These are phyloP conservation scores for Phytopythium kandeliae DNA, from an alignment of 352 stramenopile species.

Conservation along the genomic window DNA sequence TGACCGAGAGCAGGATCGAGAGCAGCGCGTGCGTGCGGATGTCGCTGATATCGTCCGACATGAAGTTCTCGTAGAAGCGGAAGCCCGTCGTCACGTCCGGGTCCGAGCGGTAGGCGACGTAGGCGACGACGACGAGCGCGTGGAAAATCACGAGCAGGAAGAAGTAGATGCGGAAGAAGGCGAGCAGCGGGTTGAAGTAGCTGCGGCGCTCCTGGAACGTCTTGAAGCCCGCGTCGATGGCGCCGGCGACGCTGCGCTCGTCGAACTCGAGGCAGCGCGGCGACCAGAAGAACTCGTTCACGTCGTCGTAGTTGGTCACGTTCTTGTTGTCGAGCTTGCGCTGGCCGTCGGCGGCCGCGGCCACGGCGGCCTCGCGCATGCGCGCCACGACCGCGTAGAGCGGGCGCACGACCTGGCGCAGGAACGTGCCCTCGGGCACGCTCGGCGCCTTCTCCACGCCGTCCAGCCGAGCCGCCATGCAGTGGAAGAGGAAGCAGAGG, in stretches of 20 bases:
- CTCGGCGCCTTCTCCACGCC: conserved; percentile 48
- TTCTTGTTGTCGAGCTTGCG: conserved; percentile 71
- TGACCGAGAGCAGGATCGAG: conserved; percentile 66
- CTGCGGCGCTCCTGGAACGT: conserved; percentile 84
- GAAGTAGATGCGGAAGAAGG: conserved; percentile 87
- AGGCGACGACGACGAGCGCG: conserved; percentile 68
- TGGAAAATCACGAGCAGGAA: conserved; percentile 84
- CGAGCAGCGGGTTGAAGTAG: conserved; percentile 72
- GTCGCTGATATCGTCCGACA: conserved; percentile 51
- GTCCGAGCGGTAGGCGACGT: conserved; percentile 71
- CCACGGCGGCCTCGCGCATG: conserved; percentile 36
- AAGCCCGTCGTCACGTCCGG: conserved; percentile 42
- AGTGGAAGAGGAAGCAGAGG: conserved; percentile 86
- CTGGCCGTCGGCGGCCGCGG: conserved; percentile 14
- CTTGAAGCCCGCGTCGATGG: conserved; percentile 67
- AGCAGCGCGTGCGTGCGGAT: conserved; percentile 74
- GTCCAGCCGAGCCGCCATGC: conserved; percentile 67
- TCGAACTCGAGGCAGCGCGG: conserved; percentile 74
- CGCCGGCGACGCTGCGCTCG: conserved; percentile 72
- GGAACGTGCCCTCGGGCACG: conserved; percentile 63
- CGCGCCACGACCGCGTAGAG: conserved; percentile 76
- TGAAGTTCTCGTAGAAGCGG: conserved; percentile 71
- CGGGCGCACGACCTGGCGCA: conserved; percentile 65
- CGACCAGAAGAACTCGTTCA: conserved; percentile 90
- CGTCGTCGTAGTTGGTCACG: conserved; percentile 88